phyloP scores from a whole-genome alignment of 2,329 filamentous ascomycete genomes.

The Rutstroemia sp. region DNA sequence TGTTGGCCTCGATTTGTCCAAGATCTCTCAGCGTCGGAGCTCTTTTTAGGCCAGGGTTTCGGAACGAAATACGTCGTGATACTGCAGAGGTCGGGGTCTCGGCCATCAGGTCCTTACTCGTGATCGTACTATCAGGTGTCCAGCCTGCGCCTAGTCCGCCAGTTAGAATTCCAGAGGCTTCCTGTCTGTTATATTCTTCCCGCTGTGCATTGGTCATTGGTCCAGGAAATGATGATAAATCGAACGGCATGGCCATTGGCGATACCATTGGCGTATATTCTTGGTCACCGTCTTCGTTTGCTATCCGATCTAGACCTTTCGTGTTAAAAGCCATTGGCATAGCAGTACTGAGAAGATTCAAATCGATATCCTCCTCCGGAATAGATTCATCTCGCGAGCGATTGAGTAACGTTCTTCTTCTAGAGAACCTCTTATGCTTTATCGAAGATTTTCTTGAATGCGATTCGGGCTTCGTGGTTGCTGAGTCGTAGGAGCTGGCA shows the following conservation, averaged over 20 bases:
- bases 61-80: slow-evolving; percentile 19
- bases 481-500: not conserved
- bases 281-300: slow-evolving; percentile 17
- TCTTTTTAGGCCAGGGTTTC: slow-evolving; percentile 22
- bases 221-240: slow-evolving; percentile 25
- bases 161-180: slow-evolving; percentile 47
- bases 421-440: slow-evolving; percentile 11
- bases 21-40: slow-evolving; percentile 40
- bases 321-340: slow-evolving; percentile 20
- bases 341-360: slow-evolving; percentile 22
- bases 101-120: slow-evolving; percentile 42
- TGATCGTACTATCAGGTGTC: slow-evolving; percentile 39
- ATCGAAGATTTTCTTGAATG: not conserved
- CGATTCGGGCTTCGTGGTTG: not conserved
- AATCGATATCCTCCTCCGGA: slow-evolving; percentile 25
- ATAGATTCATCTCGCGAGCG: slow-evolving; percentile 18
- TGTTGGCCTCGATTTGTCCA: slow-evolving; percentile 52
- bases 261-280: slow-evolving; percentile 13
- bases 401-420: slow-evolving; percentile 18
- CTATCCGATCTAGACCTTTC: slow-evolving; percentile 16
- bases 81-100: slow-evolving; percentile 6
- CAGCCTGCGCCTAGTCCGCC: slow-evolving; percentile 52
- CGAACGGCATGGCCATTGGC: slow-evolving; percentile 13
- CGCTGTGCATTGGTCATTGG: slow-evolving; percentile 17
- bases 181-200: slow-evolving; percentile 28